Conservation (phyloP, 2,329 filamentous ascomycete genomes). For the Talaromyces sp. region DNA sequence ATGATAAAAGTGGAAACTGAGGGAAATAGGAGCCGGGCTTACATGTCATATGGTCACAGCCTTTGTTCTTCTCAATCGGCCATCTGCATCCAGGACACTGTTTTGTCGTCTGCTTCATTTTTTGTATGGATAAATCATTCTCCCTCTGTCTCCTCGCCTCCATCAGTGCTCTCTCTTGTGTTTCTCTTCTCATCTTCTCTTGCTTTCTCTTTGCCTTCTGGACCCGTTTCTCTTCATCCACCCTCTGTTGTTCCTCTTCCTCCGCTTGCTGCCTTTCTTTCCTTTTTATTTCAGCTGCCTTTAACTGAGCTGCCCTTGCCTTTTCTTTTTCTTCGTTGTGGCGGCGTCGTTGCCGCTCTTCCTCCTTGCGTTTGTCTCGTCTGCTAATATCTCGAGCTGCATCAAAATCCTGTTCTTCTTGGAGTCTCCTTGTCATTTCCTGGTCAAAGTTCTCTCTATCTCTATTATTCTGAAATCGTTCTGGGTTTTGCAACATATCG, state of each 20-base stretch:
- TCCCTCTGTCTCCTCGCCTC: background rate
- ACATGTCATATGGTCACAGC: slow-evolving; percentile 1
- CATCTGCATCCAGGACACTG: background rate
- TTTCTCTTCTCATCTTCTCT: background rate
- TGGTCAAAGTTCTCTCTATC: background rate
- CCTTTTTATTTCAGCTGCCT: background rate
- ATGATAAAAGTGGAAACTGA: background rate
- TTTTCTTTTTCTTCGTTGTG: background rate
- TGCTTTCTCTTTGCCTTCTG: background rate
- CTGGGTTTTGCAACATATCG: background rate
- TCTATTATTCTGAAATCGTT: background rate
- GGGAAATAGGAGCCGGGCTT: background rate
- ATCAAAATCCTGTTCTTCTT: background rate
- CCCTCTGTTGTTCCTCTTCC: background rate
- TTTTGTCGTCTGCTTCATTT: background rate
- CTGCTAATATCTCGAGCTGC: background rate
- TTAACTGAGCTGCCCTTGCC: background rate
- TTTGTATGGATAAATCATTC: background rate
- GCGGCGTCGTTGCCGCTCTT: background rate
- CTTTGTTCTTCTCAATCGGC: background rate
- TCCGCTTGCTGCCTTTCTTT: background rate
- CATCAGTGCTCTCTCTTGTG: background rate
- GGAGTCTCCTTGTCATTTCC: background rate
- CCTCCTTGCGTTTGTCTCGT: background rate
- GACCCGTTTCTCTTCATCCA: background rate